Evolutionary conservation across 768 basidiomycete species (phyloP).

Genomic region (Aureoboletus auriporus): DNA sequence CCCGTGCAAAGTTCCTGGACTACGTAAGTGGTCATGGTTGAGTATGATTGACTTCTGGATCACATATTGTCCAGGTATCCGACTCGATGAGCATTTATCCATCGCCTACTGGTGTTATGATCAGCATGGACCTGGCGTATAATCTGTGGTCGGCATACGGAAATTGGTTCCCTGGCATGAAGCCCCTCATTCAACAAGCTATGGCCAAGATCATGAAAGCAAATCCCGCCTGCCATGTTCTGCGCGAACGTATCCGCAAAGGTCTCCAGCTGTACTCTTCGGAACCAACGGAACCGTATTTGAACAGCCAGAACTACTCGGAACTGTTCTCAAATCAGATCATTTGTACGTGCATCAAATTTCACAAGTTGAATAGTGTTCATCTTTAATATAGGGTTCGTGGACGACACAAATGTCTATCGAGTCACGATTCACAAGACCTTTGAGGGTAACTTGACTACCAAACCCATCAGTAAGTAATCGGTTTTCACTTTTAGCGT

Average conservation of each 20-base stretch:
- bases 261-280: conserved; percentile 98
- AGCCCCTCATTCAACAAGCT: conserved; percentile 95
- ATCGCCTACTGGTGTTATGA: conserved; percentile 97
- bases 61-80: conserved; percentile 53
- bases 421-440: conserved; percentile 99
- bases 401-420: conserved; percentile 99
- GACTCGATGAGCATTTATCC: conserved; percentile 99
- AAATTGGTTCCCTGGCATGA: conserved; percentile 99
- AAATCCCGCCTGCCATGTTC: conserved; percentile 94
- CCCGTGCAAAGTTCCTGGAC: conserved; percentile 98
- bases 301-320: conserved; percentile 97
- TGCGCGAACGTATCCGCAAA: conserved; percentile 98
- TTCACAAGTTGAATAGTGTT: conserved; percentile 3
- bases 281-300: conserved; percentile 97
- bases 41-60: neutral
- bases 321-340: conserved; percentile 98
- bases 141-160: conserved; percentile 99
- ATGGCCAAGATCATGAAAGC: conserved; percentile 99
- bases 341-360: conserved; percentile 57
- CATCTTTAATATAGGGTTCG: conserved; percentile 67
- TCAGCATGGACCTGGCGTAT: conserved; percentile 97
- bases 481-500: neutral
- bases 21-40: conserved; percentile 52
- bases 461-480: conserved; percentile 88
- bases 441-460: conserved; percentile 99